These are phyloP conservation scores for Harringtonia lauricola DNA, from an alignment of 2,329 filamentous ascomycete species.

Conservation along the genomic window DNA sequence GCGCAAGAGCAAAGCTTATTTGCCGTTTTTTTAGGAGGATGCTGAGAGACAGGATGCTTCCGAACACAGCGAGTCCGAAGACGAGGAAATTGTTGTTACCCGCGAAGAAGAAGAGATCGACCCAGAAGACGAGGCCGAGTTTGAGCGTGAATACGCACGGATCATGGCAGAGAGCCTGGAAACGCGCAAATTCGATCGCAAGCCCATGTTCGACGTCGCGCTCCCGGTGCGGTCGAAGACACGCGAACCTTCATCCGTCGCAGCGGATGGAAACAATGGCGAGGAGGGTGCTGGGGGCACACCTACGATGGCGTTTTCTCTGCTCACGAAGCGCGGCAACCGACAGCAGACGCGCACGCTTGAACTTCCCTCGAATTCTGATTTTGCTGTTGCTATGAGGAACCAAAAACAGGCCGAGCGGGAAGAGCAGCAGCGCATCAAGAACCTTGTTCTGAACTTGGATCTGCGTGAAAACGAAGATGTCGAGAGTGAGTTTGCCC, in stretches of 20 bases:
- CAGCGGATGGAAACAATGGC: background rate
- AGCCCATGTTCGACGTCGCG: slow-evolving; percentile 90
- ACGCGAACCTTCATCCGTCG: slow-evolving; percentile 38
- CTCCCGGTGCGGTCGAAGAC: slow-evolving; percentile 72
- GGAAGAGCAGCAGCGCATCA: slow-evolving; percentile 97
- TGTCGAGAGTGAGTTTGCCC: slow-evolving; percentile 53
- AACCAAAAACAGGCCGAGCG: slow-evolving; percentile 89
- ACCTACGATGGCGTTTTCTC: slow-evolving; percentile 91
- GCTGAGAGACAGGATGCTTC: slow-evolving; percentile 37
- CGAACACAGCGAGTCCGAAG: slow-evolving; percentile 56
- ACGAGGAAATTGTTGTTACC: slow-evolving; percentile 81
- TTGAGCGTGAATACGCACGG: slow-evolving; percentile 94
- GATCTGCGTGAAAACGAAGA: slow-evolving; percentile 81
- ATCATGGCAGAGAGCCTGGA: slow-evolving; percentile 98
- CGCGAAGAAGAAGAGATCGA: slow-evolving; percentile 83
- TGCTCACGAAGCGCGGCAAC: slow-evolving; percentile 93
- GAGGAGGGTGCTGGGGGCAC: slow-evolving; percentile 9
- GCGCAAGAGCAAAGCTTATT: no score
- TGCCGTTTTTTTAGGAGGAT: no score
- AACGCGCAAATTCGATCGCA: slow-evolving; percentile 90
- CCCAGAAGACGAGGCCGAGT: slow-evolving; percentile 90
- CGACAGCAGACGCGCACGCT: slow-evolving; percentile 93
- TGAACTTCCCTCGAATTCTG: slow-evolving; percentile 81
- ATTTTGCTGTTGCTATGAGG: slow-evolving; percentile 92
- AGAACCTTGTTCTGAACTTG: slow-evolving; percentile 92